Conservation (phyloP, 164 flowering plant species). For the Sedum album region DNA sequence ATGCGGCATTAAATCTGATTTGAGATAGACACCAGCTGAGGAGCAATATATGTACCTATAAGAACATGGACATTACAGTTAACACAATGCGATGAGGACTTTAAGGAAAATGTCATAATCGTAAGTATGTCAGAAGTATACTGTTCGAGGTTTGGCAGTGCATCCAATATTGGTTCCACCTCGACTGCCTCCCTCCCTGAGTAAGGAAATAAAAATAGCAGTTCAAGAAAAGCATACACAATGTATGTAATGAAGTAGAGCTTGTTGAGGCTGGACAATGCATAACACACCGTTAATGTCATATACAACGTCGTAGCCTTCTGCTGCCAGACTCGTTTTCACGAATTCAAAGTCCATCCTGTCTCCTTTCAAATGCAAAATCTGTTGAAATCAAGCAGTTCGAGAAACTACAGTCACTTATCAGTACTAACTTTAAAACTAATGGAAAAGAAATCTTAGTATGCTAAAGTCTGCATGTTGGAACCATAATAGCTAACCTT, state of each 20-base stretch:
- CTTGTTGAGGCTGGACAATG: not conserved
- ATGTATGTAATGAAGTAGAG: not conserved
- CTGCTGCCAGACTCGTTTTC: conserved; percentile 72
- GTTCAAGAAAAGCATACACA: not conserved
- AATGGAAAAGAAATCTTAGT: not conserved
- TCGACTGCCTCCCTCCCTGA: conserved; percentile 92
- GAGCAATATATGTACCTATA: conserved; percentile 95
- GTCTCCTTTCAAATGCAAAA: conserved; percentile 96
- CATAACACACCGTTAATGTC: conserved; percentile 75
- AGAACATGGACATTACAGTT: not conserved
- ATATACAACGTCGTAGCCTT: conserved; percentile 89
- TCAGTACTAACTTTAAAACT: not conserved
- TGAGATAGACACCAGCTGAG: conserved; percentile 95
- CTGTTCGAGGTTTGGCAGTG: conserved; percentile 89
- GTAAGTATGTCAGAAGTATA: conserved; percentile 29
- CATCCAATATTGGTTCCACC: conserved; percentile 89
- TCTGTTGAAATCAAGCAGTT: conserved; percentile 25
- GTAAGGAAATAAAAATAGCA: not conserved
- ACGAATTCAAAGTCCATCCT: conserved; percentile 86
- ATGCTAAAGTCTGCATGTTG: not conserved
- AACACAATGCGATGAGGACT: not conserved
- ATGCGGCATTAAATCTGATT: conserved; percentile 84
- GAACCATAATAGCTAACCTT: conserved; percentile 30
- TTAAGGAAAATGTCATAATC: not conserved
- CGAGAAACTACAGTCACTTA: not conserved